These are phyloP conservation scores for Fusarium decemcellulare DNA, from an alignment of 2,329 filamentous ascomycete genomes.

Conservation along the genomic window DNA sequence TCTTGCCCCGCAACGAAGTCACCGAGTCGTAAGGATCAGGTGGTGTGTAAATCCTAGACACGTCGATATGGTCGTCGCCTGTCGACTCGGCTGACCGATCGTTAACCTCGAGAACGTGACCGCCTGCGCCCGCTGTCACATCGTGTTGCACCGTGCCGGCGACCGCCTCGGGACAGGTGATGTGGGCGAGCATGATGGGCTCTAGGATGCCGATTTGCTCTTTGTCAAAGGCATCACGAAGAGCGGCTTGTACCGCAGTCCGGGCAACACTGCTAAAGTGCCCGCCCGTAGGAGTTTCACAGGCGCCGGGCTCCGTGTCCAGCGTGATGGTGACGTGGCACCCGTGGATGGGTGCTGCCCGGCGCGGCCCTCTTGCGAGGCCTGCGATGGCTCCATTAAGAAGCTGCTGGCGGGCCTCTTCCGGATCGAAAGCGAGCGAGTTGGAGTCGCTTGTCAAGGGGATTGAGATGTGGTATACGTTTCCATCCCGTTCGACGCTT, in stretches of 20 bases:
- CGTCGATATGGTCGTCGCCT: slow-evolving; percentile 70
- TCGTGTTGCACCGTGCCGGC: slow-evolving; percentile 89
- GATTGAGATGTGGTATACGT: slow-evolving; percentile 72
- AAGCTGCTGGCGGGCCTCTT: slow-evolving; percentile 71
- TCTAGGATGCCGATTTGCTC: slow-evolving; percentile 81
- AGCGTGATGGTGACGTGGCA: slow-evolving; percentile 80
- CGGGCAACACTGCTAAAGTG: slow-evolving; percentile 76
- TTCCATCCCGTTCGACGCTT: slow-evolving; percentile 75
- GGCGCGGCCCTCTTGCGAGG: slow-evolving; percentile 85
- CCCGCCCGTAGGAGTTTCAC: slow-evolving; percentile 73
- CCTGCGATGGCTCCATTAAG: slow-evolving; percentile 87
- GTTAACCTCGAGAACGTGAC: slow-evolving; percentile 81
- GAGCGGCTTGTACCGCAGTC: slow-evolving; percentile 76
- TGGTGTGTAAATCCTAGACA: slow-evolving; percentile 85
- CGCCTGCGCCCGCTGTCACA: slow-evolving; percentile 79
- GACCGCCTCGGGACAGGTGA: slow-evolving; percentile 85
- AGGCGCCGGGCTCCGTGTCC: slow-evolving; percentile 70
- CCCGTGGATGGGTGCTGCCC: slow-evolving; percentile 84
- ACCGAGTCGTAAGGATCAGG: slow-evolving; percentile 83
- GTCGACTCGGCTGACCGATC: slow-evolving; percentile 59
- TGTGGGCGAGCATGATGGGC: slow-evolving; percentile 92
- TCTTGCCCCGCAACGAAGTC: slow-evolving; percentile 69
- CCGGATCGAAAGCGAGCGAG: slow-evolving; percentile 63
- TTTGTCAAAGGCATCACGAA: slow-evolving; percentile 72
- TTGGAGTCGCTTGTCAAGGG: slow-evolving; percentile 64